Base-by-base conservation (phyloP, 202 grass and related monocot species). In the Bolboschoenoplectus hybrid region DNA sequence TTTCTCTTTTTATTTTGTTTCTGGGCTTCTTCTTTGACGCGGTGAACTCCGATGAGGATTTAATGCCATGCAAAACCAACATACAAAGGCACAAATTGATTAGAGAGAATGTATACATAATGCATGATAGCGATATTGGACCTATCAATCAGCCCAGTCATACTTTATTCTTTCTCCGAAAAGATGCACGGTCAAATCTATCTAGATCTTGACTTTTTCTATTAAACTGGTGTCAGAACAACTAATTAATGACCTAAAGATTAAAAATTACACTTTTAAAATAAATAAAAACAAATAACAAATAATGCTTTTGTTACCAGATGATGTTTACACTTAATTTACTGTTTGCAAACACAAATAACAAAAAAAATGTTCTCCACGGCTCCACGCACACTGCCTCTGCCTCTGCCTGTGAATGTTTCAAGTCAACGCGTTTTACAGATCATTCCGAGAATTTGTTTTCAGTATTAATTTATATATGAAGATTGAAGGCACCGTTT, bases 391-490 rank as follows among this genome's bases (percentile, higher is more conserved):
- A 26, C 26, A 26, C 26, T 26, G 26, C 26, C 26, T 26, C 26
- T 26, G 26, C 26, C 26, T 26, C 26, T 26, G 26, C 26, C 26
- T 26, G 26, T 26, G 26, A 70, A 70, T 17, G 9, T 67, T 40
- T 68, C 36, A 41, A 68, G 36, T 68, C 65, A 41, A 41, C 65
- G 35, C 65, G 65, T 36, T 68, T 68, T 32, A 68, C 65, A 68
- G 5, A 68, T 41, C 36, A 40, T 41, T 40, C 12, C 36, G 41
- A 16, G 16, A 40, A 41, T 68, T 39, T 40, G 38, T 68, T 68
- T 16, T 68, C 36, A 68, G 16, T 41, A 40, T 14, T 67, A 14
- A 67, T 67, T 0, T 2, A 40, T 0, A 61, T 26, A 26, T 26
- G 26, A 26, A 26, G 26, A 26, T 26, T 1, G 55, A 58, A 58